Base-by-base conservation (phyloP, 805 yeast genomes). In the Metschnikowia lochheadii region DNA sequence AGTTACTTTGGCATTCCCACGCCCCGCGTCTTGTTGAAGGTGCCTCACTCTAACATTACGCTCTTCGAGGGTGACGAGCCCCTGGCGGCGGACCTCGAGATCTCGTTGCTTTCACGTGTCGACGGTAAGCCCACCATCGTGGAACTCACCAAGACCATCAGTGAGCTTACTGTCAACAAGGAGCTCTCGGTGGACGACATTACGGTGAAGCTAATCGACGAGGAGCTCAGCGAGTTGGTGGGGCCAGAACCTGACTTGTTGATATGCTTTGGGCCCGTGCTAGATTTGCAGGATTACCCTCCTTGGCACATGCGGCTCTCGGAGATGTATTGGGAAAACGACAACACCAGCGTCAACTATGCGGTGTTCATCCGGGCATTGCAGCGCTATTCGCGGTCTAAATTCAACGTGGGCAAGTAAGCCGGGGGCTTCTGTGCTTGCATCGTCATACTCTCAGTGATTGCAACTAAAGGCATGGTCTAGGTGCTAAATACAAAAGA, bases 231-330 rank as follows among this genome's bases (percentile, higher is more conserved):
- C 36, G 88, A 83, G 58, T 73, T 89, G 48, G 94, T 90, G 14
- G 94, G 96, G 1, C 77, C 76, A n/a, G 99, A 94, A 65, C 98
- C 99, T 0, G 99, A 94, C 64, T 76, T 94, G 55, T 73, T 94
- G 44, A 74, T 94, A 31, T 70, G 87, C 48, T 94, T 92, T 65
- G 89, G 89, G 18, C 96, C 97, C n/a, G 75, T 77, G 11, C 74
- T 94, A 55, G 96, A 90, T 64, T 77, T 94, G 45, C 96, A 90
- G 67, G 97, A 96, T 15, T 94, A 84, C 66, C 98, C 98, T 18
- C 99, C 99, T 29, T 94, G 99, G 99, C 98, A 92, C 63, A 81
- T 89, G 34, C 80, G 99, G 55, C 78, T 95, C 48, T 81, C 90
- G 6, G 99, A 94, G 64, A 82, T 94, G 62, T 91, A 84, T 69